These are phyloP conservation scores for Litchi chinensis DNA, from an alignment of 345 rosid species.

Conservation along the genomic window DNA sequence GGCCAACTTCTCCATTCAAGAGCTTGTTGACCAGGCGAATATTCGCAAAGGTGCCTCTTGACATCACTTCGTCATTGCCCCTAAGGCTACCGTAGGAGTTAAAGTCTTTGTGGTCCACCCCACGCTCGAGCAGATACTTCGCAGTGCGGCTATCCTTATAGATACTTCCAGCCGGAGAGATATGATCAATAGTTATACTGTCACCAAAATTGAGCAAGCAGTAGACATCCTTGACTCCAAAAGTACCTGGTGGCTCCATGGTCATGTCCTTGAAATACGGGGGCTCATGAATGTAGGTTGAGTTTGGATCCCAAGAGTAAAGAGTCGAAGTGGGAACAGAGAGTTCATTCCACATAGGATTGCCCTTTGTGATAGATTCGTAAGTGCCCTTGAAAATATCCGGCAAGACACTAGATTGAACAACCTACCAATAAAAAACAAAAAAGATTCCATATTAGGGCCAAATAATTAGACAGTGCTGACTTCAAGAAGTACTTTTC, in stretches of 20 bases:
- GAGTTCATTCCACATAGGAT: conserved; percentile 75
- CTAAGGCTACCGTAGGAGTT: conserved; percentile 87
- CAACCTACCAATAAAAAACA: conserved; percentile 44
- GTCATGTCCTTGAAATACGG: conserved; percentile 82
- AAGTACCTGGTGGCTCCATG: conserved; percentile 66
- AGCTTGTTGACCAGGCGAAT: conserved; percentile 78
- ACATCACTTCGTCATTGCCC: conserved; percentile 81
- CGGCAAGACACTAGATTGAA: conserved; percentile 71
- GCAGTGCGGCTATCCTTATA: conserved; percentile 83
- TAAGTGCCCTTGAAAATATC: conserved; percentile 80
- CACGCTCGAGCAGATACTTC: conserved; percentile 58
- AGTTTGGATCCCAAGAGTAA: conserved; percentile 74
- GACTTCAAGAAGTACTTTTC: background rate
- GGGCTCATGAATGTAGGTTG: conserved; percentile 84
- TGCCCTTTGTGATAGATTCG: conserved; percentile 72
- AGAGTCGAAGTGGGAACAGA: conserved; percentile 49
- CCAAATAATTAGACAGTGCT: background rate
- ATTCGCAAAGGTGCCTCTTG: conserved; percentile 88
- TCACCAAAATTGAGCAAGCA: conserved; percentile 81
- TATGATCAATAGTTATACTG: conserved; percentile 87
- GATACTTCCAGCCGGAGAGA: conserved; percentile 87
- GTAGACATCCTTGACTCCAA: conserved; percentile 77
- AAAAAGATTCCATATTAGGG: background rate
- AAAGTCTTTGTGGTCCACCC: conserved; percentile 60
- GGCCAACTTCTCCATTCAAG: conserved; percentile 80